phyloP scores from a whole-genome alignment of 345 rosid species.

The Draba incana region DNA sequence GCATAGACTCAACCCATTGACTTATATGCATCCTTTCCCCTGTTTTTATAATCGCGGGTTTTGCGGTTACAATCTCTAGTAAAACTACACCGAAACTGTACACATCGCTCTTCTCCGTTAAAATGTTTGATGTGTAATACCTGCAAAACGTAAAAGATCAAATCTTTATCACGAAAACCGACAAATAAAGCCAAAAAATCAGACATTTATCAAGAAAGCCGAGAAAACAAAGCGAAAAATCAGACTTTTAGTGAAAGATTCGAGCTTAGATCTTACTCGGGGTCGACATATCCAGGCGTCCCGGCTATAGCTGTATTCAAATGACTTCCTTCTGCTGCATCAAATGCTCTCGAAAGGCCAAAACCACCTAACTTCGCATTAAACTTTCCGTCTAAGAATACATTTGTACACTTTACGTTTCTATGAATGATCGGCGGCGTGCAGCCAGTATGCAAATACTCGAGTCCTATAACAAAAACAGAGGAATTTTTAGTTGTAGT shows the following conservation, averaged over 20 bases:
- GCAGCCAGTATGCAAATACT: conserved; percentile 57
- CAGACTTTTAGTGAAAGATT: background rate
- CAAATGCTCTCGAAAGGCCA: conserved; percentile 56
- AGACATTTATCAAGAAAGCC: too few relatives aligned
- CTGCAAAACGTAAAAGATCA: conserved; percentile 24
- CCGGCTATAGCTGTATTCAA: conserved; percentile 50
- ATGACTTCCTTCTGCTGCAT: conserved; percentile 47
- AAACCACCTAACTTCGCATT: conserved; percentile 67
- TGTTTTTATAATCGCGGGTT: conserved; percentile 42
- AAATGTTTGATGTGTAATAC: conserved; percentile 42
- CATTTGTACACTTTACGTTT: conserved; percentile 61
- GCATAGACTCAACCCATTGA: conserved; percentile 47
- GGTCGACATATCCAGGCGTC: conserved; percentile 63
- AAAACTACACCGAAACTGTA: conserved; percentile 65
- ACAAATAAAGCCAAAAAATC: too few relatives aligned
- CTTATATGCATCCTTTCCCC: conserved; percentile 43
- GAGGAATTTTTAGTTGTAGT: background rate
- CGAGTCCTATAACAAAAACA: conserved; percentile 37
- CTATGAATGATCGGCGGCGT: conserved; percentile 66
- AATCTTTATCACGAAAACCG: background rate
- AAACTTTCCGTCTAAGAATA: conserved; percentile 52
- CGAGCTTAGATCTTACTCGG: conserved; percentile 52
- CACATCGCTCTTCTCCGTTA: conserved; percentile 61
- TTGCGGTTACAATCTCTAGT: conserved; percentile 54
- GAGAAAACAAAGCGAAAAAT: too few relatives aligned